These are phyloP conservation scores for Pezicula neosporulosa DNA, from an alignment of 2,329 filamentous ascomycete genomes.

Conservation along the genomic window DNA sequence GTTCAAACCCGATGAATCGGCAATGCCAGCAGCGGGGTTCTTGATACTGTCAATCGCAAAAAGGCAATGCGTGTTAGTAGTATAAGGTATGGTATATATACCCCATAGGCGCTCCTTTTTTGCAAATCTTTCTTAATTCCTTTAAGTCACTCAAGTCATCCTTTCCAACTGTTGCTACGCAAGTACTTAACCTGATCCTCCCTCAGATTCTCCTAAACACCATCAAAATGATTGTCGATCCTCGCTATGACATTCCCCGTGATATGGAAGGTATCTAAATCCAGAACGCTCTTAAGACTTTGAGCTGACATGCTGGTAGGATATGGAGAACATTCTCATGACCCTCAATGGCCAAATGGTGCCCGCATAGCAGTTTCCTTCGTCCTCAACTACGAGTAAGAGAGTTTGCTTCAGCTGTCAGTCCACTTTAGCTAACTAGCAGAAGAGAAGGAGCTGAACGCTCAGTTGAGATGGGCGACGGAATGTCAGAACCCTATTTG, in stretches of 20 bases:
- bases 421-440: background rate
- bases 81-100: too few relatives aligned
- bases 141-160: too few relatives aligned
- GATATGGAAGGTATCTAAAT: constrained; percentile 13
- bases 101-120: too few relatives aligned
- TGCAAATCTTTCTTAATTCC: too few relatives aligned
- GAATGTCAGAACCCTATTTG: constrained; percentile 29
- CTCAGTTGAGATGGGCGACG: constrained; percentile 13
- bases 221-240: constrained; percentile 6
- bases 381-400: constrained; percentile 17
- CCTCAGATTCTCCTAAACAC: too few relatives aligned
- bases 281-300: background rate
- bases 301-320: constrained; percentile 3
- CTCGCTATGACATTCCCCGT: constrained; percentile 16
- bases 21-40: too few relatives aligned
- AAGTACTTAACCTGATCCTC: too few relatives aligned
- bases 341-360: constrained; percentile 28
- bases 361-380: constrained; percentile 25
- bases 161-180: too few relatives aligned
- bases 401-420: background rate
- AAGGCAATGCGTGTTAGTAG: too few relatives aligned
- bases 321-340: constrained; percentile 17
- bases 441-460: constrained; percentile 16
- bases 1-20: too few relatives aligned
- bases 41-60: too few relatives aligned